Evolutionary conservation across 331 rosid species (phyloP).

Genomic region (Pyrus hybrid): DNA sequence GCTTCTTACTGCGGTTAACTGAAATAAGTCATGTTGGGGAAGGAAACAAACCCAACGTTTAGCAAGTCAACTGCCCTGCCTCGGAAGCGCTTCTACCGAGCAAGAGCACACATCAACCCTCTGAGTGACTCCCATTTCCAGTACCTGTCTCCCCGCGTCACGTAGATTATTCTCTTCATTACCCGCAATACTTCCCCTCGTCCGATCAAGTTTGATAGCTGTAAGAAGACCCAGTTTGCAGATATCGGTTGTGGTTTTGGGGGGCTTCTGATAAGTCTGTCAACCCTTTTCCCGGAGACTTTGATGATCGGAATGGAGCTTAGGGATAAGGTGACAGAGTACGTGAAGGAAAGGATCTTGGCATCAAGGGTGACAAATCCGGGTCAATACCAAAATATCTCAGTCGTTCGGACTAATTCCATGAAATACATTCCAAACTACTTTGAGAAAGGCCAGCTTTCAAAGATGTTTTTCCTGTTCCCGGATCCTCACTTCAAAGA

Average conservation of each 20-base stretch:
- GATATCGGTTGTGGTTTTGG: conserved; percentile 98
- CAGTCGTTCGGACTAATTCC: conserved; percentile 88
- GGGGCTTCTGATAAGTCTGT: conserved; percentile 77
- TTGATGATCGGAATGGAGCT: conserved; percentile 98
- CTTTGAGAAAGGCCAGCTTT: conserved; percentile 78
- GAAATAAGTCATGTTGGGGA: conserved; percentile 44
- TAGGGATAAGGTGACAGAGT: conserved; percentile 83
- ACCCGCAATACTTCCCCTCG: conserved; percentile 48
- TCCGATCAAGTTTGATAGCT: conserved; percentile 28
- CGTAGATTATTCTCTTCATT: conserved; percentile 72
- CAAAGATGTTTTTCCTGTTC: conserved; percentile 89
- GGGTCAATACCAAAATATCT: conserved; percentile 76
- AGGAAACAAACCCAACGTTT: conserved; percentile 41
- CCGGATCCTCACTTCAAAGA: conserved; percentile 99
- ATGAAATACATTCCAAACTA: conserved; percentile 92
- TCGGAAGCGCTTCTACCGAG: conserved; percentile 94
- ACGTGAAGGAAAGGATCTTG: conserved; percentile 83
- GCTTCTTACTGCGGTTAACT: conserved; percentile 25
- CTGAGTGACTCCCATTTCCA: conserved; percentile 92
- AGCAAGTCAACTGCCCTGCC: conserved; percentile 89
- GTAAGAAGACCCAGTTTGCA: conserved; percentile 69
- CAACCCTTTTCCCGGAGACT: conserved; percentile 74
- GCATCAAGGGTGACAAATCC: conserved; percentile 62
- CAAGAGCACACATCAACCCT: conserved; percentile 94
- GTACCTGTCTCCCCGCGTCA: conserved; percentile 66